Base-by-base conservation (phyloP, 352 stramenopile species). In the Pythium brachiatum region DNA sequence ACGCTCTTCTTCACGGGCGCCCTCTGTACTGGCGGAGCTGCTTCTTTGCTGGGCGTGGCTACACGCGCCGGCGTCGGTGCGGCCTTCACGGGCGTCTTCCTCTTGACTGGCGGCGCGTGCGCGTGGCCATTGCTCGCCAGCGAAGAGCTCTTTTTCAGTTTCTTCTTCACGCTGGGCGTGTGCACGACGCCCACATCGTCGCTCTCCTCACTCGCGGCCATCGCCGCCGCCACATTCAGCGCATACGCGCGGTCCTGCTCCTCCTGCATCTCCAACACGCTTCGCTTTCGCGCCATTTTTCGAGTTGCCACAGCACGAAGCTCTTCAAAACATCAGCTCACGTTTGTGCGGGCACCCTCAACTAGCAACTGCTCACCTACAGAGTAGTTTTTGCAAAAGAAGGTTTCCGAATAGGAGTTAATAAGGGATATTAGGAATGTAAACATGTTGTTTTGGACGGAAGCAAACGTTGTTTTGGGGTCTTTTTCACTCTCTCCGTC, bases 241-340 rank as follows among this genome's bases (percentile, higher is more conserved):
- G 70, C 67, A 23, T 70, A 69, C 55, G 58, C 62, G 62, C 60
- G 60, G 55, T 70, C 62, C 27, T 54, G 54, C 32, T 70, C 58
- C 15, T 61, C 51, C 21, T 56, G 31, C 26, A 8, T 29, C 21
- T 64, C 59, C n/a, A 52, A 29, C 15, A 48, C 51, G 18, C 51
- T 57, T 47, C 74, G 70, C 76, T 88, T 88, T 71, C 73, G 75
- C 78, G 71, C 73, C 77, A 83, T 72, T 77, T 79, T 75, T 48
- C 41, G 41, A 48, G 41, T 48, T 48, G 41, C 41, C 21, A 9
- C 9, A 9, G 29, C 5, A n/a, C 12, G 7, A 18, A 48, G 41
- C 41, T 27, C 41, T 48, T 27, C 41, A 48, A 46, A 48, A 26
- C 8, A 21, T 21, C 3, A 15, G n/a, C n/a, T n/a, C n/a, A n/a